Conservation (phyloP, 129 eudicot species). For the Erigeron canadensis region DNA sequence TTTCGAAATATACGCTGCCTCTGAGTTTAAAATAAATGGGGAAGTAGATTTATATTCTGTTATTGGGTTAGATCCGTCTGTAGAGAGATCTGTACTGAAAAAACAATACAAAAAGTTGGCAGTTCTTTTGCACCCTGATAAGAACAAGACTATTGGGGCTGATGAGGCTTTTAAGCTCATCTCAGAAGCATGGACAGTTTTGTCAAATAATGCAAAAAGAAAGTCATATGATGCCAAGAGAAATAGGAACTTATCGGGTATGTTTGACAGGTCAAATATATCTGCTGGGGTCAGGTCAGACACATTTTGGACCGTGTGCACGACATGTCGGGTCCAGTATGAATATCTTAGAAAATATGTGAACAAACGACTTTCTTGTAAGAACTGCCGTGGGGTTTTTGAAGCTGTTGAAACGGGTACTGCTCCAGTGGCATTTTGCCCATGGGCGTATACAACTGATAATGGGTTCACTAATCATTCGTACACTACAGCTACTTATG, state of each 20-base stretch:
- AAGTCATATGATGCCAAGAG: conserved; percentile 67
- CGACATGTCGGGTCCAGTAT: conserved; percentile 92
- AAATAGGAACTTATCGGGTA: conserved; percentile 37
- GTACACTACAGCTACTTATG: conserved; percentile 33
- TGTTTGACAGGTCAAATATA: conserved; percentile 27
- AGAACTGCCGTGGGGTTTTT: conserved; percentile 89
- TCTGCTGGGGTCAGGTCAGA: conserved; percentile 47
- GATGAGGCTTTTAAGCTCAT: conserved; percentile 81
- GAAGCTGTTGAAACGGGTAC: conserved; percentile 81
- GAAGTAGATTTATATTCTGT: conserved; percentile 74
- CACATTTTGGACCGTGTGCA: conserved; percentile 94
- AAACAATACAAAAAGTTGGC: conserved; percentile 80
- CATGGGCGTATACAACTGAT: conserved; percentile 55
- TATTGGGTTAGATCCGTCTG: conserved; percentile 74
- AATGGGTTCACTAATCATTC: conserved; percentile 61
- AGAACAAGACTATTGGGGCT: conserved; percentile 81
- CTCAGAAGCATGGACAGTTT: conserved; percentile 82
- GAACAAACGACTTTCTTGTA: conserved; percentile 82
- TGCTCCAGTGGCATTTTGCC: conserved; percentile 59
- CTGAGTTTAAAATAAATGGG: conserved; percentile 60
- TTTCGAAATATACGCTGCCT: conserved; percentile 60
- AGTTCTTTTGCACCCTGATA: conserved; percentile 75
- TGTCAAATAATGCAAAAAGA: conserved; percentile 70
- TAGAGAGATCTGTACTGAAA: conserved; percentile 51
- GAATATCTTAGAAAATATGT: conserved; percentile 92